These are phyloP conservation scores for Penicillium sp. DNA, from an alignment of 2,329 filamentous ascomycete genomes.

Conservation along the genomic window DNA sequence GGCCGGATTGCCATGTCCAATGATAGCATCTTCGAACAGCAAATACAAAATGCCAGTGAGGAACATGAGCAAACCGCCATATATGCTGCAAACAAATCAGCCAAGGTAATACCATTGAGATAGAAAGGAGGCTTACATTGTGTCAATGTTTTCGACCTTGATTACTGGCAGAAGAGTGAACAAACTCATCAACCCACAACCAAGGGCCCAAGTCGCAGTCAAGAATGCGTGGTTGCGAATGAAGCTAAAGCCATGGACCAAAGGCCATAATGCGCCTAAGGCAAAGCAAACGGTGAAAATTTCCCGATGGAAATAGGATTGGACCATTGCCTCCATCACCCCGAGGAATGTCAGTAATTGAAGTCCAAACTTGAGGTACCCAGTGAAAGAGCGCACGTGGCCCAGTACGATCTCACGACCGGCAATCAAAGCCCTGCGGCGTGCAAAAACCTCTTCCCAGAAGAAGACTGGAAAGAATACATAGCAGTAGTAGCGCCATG, in stretches of 20 bases:
- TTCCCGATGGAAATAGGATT: slow-evolving; percentile 89
- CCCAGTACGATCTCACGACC: slow-evolving; percentile 69
- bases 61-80: slow-evolving; percentile 77
- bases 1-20: slow-evolving; percentile 41
- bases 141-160: slow-evolving; percentile 72
- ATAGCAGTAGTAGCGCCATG: slow-evolving; percentile 84
- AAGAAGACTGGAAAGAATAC: slow-evolving; percentile 89
- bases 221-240: slow-evolving; percentile 64
- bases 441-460: slow-evolving; percentile 92
- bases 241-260: slow-evolving; percentile 70
- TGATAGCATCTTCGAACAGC: slow-evolving; percentile 68
- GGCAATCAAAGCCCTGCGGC: slow-evolving; percentile 65
- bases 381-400: slow-evolving; percentile 62
- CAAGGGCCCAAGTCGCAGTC: slow-evolving; percentile 68
- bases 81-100: slow-evolving; percentile 52
- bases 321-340: slow-evolving; percentile 75
- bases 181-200: slow-evolving; percentile 79
- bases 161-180: slow-evolving; percentile 87
- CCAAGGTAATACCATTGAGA: not conserved
- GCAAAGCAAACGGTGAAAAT: slow-evolving; percentile 80
- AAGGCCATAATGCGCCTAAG: slow-evolving; percentile 74
- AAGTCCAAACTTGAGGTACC: slow-evolving; percentile 59
- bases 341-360: slow-evolving; percentile 68
- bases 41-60: slow-evolving; percentile 74
- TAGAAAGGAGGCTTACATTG: slow-evolving; percentile 61